phyloP scores from a whole-genome alignment of 306 rosid species.

The Cucurbita ficifolia region DNA sequence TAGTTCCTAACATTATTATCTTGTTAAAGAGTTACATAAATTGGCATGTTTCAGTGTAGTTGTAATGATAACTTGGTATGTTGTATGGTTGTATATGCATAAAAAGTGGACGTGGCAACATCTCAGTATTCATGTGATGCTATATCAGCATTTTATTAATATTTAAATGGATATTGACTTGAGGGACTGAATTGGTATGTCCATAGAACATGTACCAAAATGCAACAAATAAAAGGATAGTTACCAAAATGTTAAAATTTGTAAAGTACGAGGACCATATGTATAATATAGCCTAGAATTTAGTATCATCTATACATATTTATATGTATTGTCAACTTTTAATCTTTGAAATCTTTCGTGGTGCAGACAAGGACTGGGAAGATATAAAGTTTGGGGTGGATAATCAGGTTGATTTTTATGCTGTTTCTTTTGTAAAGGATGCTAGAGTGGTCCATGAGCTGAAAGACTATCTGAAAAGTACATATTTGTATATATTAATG shows the following conservation, averaged over 20 bases:
- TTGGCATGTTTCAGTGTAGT: not conserved
- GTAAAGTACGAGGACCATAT: not conserved
- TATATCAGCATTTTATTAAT: not conserved
- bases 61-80: not conserved
- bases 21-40: not conserved
- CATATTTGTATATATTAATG: not conserved
- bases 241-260: not conserved
- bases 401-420: conserved; percentile 87
- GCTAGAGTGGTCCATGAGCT: conserved; percentile 83
- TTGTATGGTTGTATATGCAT: not conserved
- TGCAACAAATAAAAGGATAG: not conserved
- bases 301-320: not conserved
- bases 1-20: not conserved
- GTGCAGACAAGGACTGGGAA: conserved; percentile 89
- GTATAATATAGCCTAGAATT: not conserved
- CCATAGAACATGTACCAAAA: not conserved
- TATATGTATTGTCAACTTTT: not conserved
- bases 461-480: conserved; percentile 70
- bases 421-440: conserved; percentile 89
- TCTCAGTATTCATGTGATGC: not conserved
- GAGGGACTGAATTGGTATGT: not conserved
- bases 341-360: not conserved
- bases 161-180: not conserved
- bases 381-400: conserved; percentile 98
- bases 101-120: not conserved